These are phyloP conservation scores for Acacia crassicarpa DNA, from an alignment of 306 rosid genomes.

Conservation along the genomic window DNA sequence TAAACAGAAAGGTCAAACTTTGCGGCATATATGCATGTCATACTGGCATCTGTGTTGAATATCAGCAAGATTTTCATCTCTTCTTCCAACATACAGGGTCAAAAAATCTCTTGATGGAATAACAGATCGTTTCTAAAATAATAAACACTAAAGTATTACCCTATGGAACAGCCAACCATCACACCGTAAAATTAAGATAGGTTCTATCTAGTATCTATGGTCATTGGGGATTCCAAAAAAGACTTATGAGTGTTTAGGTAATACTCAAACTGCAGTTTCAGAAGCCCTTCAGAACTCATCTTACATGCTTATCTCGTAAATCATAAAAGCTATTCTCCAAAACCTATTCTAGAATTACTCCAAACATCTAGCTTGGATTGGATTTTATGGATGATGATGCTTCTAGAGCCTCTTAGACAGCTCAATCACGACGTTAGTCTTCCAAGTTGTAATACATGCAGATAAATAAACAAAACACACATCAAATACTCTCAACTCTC, in stretches of 20 bases:
- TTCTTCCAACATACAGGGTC: neutral
- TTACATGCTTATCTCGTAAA: no score
- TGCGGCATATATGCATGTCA: slow-evolving; percentile 25
- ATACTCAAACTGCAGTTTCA: no score
- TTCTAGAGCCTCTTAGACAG: neutral
- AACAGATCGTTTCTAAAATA: neutral
- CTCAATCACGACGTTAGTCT: neutral
- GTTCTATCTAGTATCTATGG: neutral
- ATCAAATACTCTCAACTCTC: neutral
- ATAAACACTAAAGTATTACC: neutral
- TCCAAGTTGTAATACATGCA: neutral
- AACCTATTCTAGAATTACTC: slow-evolving; percentile 8
- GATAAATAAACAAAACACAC: neutral
- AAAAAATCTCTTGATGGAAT: neutral
- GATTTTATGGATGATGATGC: neutral
- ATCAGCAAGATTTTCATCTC: neutral
- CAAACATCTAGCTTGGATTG: neutral
- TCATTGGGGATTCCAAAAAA: neutral
- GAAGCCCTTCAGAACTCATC: no score
- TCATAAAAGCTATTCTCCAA: no score
- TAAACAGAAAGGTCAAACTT: slow-evolving; percentile 22
- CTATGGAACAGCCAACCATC: no score
- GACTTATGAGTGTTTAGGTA: neutral
- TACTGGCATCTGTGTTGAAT: neutral
- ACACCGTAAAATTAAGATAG: no score